Conservation (phyloP, 352 stramenopile genomes). For the Globisporangium viniferum region DNA sequence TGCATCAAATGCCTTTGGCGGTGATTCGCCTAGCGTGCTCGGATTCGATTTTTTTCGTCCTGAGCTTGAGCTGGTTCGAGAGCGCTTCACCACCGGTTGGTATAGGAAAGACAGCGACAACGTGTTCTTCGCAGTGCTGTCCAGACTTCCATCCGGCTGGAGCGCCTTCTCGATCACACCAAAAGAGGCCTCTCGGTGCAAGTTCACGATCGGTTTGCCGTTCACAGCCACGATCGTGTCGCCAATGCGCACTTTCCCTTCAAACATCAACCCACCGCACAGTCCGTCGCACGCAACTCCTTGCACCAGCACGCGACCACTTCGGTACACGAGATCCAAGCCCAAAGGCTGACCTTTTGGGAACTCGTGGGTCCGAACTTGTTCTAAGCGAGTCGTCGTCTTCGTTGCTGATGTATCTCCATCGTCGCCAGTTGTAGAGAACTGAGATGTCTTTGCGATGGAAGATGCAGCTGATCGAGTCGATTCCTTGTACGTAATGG, state of each 20-base stretch:
- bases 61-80: background rate
- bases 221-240: conserved; percentile 79
- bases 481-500: conserved; percentile 72
- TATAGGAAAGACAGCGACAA: conserved; percentile 78
- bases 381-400: conserved; percentile 27
- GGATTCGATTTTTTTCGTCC: conserved; percentile 6
- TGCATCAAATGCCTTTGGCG: conserved; percentile 43
- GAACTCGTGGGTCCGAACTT: conserved; percentile 68
- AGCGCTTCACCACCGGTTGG: conserved; percentile 28
- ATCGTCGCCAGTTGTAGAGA: conserved; percentile 13
- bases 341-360: conserved; percentile 51
- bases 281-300: conserved; percentile 64
- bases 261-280: conserved; percentile 55
- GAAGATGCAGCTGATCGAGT: conserved; percentile 72
- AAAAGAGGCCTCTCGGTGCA: conserved; percentile 78
- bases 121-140: conserved; percentile 16
- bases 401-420: conserved; percentile 2
- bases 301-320: conserved; percentile 72
- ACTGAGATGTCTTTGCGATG: conserved; percentile 41
- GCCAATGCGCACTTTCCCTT: conserved; percentile 72
- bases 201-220: conserved; percentile 74
- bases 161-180: conserved; percentile 69
- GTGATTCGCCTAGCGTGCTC: conserved; percentile 3
- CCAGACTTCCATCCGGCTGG: conserved; percentile 21
- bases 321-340: conserved; percentile 80